phyloP scores from a whole-genome alignment of 306 rosid species.

The Prunus mongolica region DNA sequence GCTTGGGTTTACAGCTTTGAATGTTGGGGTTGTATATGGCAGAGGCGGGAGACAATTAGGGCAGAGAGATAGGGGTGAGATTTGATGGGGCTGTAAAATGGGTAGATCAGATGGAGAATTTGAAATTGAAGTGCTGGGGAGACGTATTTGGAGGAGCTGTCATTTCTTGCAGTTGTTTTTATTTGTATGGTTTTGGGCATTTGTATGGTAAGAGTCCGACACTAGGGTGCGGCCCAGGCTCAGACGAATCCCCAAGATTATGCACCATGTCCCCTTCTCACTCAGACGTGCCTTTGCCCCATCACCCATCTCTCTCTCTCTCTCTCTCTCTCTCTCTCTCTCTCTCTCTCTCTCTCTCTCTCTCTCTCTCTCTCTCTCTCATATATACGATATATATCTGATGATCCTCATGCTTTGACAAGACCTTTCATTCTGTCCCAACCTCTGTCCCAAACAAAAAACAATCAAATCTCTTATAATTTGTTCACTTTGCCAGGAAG shows the following conservation, averaged over 20 bases:
- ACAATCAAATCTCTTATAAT: not conserved
- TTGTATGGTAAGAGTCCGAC: conserved; percentile 56
- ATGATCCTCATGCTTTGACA: conserved; percentile 9
- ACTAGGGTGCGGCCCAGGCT: conserved; percentile 47
- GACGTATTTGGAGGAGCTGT: conserved; percentile 39
- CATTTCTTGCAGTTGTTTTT: conserved; percentile 37
- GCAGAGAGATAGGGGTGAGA: conserved; percentile 33
- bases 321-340: conserved; percentile 7
- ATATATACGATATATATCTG: not conserved
- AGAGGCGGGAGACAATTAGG: conserved; percentile 41
- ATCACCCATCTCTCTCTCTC: conserved; percentile 28
- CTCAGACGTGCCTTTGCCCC: conserved; percentile 13
- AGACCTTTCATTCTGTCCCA: conserved; percentile 27
- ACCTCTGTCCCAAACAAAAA: not conserved
- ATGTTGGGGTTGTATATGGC: conserved; percentile 25
- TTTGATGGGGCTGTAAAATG: conserved; percentile 15
- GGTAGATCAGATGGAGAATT: not conserved
- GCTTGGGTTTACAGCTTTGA: conserved; percentile 33
- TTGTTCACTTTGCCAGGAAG: not conserved
- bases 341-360: conserved; percentile 7
- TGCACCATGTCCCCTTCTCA: conserved; percentile 36
- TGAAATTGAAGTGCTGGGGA: not conserved
- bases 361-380: conserved; percentile 4
- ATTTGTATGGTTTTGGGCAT: conserved; percentile 7
- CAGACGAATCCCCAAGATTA: conserved; percentile 38